A percentile compares a stretch with the other conserved stretches of the same genome.
phyloP scores from a whole-genome alignment of 2,329 filamentous ascomycete species.

The Microdochium bolleyi region DNA sequence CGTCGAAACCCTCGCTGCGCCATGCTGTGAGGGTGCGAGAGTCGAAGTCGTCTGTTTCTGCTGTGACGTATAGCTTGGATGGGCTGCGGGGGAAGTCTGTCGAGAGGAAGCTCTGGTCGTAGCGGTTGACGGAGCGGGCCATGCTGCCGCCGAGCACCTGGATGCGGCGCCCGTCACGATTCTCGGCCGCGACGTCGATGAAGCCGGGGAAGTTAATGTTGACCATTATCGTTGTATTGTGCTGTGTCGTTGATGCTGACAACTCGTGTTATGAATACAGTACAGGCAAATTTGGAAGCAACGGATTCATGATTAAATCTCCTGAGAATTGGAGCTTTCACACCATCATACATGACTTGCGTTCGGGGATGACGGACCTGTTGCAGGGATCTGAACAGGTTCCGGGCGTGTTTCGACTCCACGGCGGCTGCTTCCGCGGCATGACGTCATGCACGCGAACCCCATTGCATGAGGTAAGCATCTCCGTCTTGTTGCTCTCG shows the following conservation, averaged over 20 bases:
- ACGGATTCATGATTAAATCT: too few species aligned
- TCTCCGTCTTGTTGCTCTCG: too few species aligned
- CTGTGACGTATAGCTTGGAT: constrained; percentile 32
- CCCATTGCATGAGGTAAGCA: too few species aligned
- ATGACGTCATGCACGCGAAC: neutral
- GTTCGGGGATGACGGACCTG: neutral
- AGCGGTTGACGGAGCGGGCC: constrained; percentile 21
- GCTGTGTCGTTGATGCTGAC: too few species aligned
- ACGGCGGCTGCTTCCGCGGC: neutral
- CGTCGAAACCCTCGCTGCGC: constrained; percentile 33
- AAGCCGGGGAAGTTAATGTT: constrained; percentile 19
- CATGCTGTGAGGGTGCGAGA: constrained; percentile 25
- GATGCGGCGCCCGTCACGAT: constrained; percentile 11
- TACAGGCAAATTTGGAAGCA: too few species aligned
- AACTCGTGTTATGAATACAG: too few species aligned
- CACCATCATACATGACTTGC: too few species aligned
- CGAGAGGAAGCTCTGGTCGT: constrained; percentile 33
- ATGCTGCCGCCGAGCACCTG: constrained; percentile 15
- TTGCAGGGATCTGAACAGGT: neutral
- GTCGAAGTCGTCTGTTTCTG: constrained; percentile 34
- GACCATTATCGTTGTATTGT: constrained; percentile 4
- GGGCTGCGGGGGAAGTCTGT: constrained; percentile 25
- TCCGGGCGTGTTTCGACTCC: neutral
- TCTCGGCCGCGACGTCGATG: constrained; percentile 16
- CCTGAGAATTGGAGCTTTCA: too few species aligned